phyloP scores from a whole-genome alignment of 768 basidiomycete genomes.

The Leccinum olivaceopallidum region DNA sequence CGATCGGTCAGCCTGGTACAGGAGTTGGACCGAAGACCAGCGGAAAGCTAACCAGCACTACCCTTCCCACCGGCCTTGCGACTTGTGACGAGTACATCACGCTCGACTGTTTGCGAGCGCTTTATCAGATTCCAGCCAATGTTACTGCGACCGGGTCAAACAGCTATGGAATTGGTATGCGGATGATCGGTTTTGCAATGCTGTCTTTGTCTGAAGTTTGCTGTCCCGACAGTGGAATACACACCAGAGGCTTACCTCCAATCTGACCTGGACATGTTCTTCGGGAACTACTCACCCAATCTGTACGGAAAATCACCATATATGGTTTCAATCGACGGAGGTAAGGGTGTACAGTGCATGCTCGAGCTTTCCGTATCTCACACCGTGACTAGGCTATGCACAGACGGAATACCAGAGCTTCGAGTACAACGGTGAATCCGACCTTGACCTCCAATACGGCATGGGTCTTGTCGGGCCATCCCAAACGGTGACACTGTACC shows the following conservation, averaged over 20 bases:
- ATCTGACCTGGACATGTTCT: slow-evolving; percentile 32
- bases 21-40: slow-evolving; percentile 24
- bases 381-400: background rate
- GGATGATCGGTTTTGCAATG: background rate
- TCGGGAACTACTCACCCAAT: slow-evolving; percentile 25
- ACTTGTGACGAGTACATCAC: slow-evolving; percentile 32
- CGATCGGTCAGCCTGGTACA: background rate
- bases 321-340: slow-evolving; percentile 35
- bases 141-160: slow-evolving; percentile 17
- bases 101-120: slow-evolving; percentile 30
- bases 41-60: slow-evolving; percentile 6
- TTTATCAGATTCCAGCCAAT: slow-evolving; percentile 25
- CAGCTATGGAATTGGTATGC: slow-evolving; percentile 13
- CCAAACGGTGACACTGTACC: slow-evolving; percentile 32
- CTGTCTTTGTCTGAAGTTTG: background rate
- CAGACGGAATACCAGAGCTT: slow-evolving; percentile 8
- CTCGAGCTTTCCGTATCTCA: background rate
- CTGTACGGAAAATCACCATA: slow-evolving; percentile 26
- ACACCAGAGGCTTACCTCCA: slow-evolving; percentile 34
- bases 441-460: slow-evolving; percentile 34
- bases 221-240: slow-evolving; percentile 29
- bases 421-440: slow-evolving; percentile 31
- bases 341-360: slow-evolving; percentile 5
- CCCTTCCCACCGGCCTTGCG: slow-evolving; percentile 12
- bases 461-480: slow-evolving; percentile 30